Evolutionary conservation across 176 grass and related monocot genomes (phyloP), one percentile per base, ranked within the genome.

Genomic region (Rhynchospora pubera): DNA sequence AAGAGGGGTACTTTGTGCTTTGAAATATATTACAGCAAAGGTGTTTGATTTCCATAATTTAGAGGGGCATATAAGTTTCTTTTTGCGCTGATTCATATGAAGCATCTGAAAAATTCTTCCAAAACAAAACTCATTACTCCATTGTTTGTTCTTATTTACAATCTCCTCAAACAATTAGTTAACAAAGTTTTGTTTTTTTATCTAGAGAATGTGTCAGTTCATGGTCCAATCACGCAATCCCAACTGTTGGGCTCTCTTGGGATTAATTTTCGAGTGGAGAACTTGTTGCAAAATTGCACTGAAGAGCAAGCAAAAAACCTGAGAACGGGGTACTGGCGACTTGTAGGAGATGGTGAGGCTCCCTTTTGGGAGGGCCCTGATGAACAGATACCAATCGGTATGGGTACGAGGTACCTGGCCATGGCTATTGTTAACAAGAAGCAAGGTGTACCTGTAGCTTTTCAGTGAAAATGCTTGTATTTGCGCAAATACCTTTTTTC

Each of bases 401-500:
- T 99, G 96, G 96, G 96, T 65, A 91, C 87, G 26, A 79, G 92
- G 78, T 99, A 99, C 83, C 42, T 95, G 72, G 91, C 91, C 73
- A 94, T 95, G 96, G 84, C 91, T 75, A 99, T 93, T 82, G 96
- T 99, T 32, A 93, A 95, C 85, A 95, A 90, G 84, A 94, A 88
- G 79, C 92, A 91, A 84, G 92, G 96, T 18, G 75, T 72, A 0
- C 96, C 96, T 0, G 82, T 95, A 57, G 84, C 96, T 14, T 99
- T 97, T 44, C 76, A 99, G 73, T 93, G 85, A 92, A 60, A 56
- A 59, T 13, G 13, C 21, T 75, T 75, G 71, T 53, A 75, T 53
- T 5, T 30, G 28, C 5, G 28, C 13, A 12, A 21, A 26, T 19
- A 26, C 4, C 23, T 9, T 13, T 50, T 12, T 14, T 76, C 52